These are phyloP conservation scores for Aspergillus terreus DNA, from an alignment of 2,329 filamentous ascomycete genomes.

Conservation along the genomic window DNA sequence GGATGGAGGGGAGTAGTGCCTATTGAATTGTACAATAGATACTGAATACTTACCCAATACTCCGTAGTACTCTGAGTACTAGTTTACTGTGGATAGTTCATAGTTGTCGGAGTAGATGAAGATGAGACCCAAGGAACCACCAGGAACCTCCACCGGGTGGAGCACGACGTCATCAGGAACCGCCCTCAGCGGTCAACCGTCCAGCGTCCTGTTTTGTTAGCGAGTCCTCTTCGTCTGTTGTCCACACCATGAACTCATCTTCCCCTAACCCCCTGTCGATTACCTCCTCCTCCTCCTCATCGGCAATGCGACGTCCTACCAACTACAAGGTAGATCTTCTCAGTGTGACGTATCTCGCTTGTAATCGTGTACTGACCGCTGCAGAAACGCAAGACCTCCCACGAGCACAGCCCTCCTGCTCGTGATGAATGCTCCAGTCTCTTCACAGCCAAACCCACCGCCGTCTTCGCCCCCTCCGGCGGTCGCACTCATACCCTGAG, in stretches of 20 bases:
- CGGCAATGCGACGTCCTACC: conserved; percentile 9
- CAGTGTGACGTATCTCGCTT: neutral
- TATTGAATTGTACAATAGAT: too few relatives aligned
- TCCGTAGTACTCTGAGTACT: too few relatives aligned
- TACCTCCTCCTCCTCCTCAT: neutral
- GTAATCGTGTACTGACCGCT: neutral
- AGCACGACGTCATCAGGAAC: conserved; percentile 9
- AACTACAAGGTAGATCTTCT: conserved; percentile 3
- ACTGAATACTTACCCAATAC: too few relatives aligned
- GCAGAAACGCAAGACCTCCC: conserved; percentile 20
- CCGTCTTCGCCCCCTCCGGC: conserved; percentile 62
- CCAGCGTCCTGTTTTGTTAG: neutral
- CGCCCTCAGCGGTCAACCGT: conserved; percentile 7
- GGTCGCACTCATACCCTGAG: conserved; percentile 71
- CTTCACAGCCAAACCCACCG: conserved; percentile 64
- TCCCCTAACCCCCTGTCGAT: neutral
- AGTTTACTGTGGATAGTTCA: too few relatives aligned
- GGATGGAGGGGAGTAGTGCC: conserved; percentile 6
- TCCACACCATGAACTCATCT: neutral
- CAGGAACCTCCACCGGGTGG: conserved; percentile 1
- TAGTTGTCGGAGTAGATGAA: neutral
- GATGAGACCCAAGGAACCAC: neutral
- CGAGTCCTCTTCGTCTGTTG: neutral
- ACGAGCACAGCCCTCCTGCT: conserved; percentile 8
- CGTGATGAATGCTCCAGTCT: conserved; percentile 19